Evolutionary conservation across 768 basidiomycete genomes (phyloP), one percentile per base, ranked within the genome.

Genomic region (Neoboletus magnificus): DNA sequence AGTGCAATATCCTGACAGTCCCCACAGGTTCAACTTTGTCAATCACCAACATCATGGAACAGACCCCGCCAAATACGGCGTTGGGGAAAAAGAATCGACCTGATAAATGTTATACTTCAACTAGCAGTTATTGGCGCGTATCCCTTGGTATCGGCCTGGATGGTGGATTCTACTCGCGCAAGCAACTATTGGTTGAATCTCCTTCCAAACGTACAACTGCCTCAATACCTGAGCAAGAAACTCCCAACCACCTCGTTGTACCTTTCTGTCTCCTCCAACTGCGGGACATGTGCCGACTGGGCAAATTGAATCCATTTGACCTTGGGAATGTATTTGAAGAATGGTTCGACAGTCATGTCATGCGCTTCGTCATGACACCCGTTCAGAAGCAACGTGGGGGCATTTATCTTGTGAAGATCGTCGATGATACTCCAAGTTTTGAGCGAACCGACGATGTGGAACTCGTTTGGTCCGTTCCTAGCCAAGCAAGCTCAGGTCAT

Each of bases 1-100:
- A 6, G 15, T 42, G 20, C n/a, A 36, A 35, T 42, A 3, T 48
- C 36, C 51, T 67, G 41, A 70, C 40, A 2, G 3, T 25, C 40
- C 48, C 29, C n/a, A 9, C 66, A 96, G 93, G 94, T 84, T 98
- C 75, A 98, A 98, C 77, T 77, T 98, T 47, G 94, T 95, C 63
- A 89, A 95, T 71, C 94, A 97, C 71, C 85, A 84, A 41, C 74
- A 84, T 68, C 94, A 96, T 67, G 93, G 93, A 3, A 84, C 86
- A 10, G 89, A 95, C 64, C 81, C 88, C 20, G 82, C 85, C 54
- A 94, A 93, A 72, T 97, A 96, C 59, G 78, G 76, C 25, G 77
- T 77, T 43, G 71, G 65, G 62, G 59, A 60, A 47, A 64, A 66
- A 50, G 71, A 71, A 35, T 42, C 48, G 42, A 57, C 55, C 35